A percentile compares a stretch with the other conserved stretches of the same genome.
Conservation (phyloP, 352 stramenopile genomes). For the Phytophthora citricola region DNA sequence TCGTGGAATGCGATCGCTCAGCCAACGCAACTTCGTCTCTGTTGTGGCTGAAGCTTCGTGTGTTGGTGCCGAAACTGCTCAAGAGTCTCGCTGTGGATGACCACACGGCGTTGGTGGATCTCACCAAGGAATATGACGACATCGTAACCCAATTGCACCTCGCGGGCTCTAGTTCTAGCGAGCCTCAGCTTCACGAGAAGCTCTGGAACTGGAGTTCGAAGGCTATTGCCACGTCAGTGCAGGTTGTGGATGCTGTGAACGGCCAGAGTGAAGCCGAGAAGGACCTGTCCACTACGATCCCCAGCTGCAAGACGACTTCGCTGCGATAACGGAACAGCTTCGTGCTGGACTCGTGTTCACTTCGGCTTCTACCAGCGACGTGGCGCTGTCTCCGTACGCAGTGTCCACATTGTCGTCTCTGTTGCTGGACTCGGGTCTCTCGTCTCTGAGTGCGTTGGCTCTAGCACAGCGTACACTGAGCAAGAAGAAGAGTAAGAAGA, state of each 20-base stretch:
- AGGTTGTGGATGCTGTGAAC: slow-evolving; percentile 22
- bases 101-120: slow-evolving; percentile 25
- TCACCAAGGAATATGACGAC: slow-evolving; percentile 48
- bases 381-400: slow-evolving; percentile 55
- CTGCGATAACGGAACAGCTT: slow-evolving; percentile 33
- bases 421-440: slow-evolving; percentile 67
- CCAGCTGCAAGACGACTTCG: slow-evolving; percentile 42
- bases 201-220: slow-evolving; percentile 69
- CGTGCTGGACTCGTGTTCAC: slow-evolving; percentile 25
- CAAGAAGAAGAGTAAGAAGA: slow-evolving; percentile 82
- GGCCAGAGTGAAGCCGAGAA: slow-evolving; percentile 11
- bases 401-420: slow-evolving; percentile 61
- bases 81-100: slow-evolving; percentile 38
- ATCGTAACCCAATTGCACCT: slow-evolving; percentile 37
- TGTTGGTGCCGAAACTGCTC: slow-evolving; percentile 60
- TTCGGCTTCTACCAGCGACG: slow-evolving; percentile 4
- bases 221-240: slow-evolving; percentile 19
- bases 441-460: slow-evolving; percentile 56
- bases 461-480: slow-evolving; percentile 42
- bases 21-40: slow-evolving; percentile 50
- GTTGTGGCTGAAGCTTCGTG: slow-evolving; percentile 71
- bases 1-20: slow-evolving; percentile 79
- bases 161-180: slow-evolving; percentile 1
- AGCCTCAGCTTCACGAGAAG: slow-evolving; percentile 36
- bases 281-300: slow-evolving; percentile 26